Percentiles rank a stretch among this genome's conserved stretches.
Evolutionary conservation across 2,329 filamentous ascomycete species (phyloP).

Genomic region (Paecilomyces variotii): DNA sequence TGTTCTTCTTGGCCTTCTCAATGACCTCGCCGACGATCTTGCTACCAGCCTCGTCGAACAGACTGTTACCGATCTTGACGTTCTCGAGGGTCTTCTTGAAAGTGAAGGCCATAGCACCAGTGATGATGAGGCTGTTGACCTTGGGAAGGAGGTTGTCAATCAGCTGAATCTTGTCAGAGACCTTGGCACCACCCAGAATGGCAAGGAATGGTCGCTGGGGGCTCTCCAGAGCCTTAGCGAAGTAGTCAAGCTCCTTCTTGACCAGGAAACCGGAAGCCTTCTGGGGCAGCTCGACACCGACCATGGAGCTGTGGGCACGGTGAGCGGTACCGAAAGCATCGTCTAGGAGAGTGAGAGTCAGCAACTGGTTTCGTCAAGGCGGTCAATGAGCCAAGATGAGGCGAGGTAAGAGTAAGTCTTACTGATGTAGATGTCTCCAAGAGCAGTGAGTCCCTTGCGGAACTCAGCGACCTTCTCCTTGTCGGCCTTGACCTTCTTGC

Average conservation of each 20-base stretch:
- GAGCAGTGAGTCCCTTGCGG: conserved; percentile 85
- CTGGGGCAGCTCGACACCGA: conserved; percentile 88
- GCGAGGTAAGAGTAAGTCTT: conserved; percentile 29
- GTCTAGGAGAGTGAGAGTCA: conserved; percentile 46
- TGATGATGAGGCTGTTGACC: conserved; percentile 94
- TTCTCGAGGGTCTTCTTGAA: conserved; percentile 98
- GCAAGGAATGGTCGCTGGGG: conserved; percentile 95
- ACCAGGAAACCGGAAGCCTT: conserved; percentile 97
- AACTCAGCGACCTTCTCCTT: conserved; percentile 88
- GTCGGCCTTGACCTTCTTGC: conserved; percentile 97
- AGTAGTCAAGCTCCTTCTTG: conserved; percentile 99
- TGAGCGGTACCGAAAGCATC: conserved; percentile 98
- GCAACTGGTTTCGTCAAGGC: conserved; percentile 6
- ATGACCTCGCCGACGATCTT: conserved; percentile 83
- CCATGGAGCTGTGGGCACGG: conserved; percentile 98
- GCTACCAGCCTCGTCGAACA: conserved; percentile 90
- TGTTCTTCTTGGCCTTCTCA: conserved; percentile 94
- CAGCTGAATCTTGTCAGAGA: conserved; percentile 98
- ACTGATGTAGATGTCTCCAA: conserved; percentile 97
- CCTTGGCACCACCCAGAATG: conserved; percentile 96
- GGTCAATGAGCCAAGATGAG: conserved; percentile 1
- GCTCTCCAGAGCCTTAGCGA: conserved; percentile 88
- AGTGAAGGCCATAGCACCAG: conserved; percentile 97
- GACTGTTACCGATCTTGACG: conserved; percentile 78
- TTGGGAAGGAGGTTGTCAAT: conserved; percentile 98